phyloP scores from a whole-genome alignment of 768 basidiomycete species.

The Hygrophorus pudorinus region DNA sequence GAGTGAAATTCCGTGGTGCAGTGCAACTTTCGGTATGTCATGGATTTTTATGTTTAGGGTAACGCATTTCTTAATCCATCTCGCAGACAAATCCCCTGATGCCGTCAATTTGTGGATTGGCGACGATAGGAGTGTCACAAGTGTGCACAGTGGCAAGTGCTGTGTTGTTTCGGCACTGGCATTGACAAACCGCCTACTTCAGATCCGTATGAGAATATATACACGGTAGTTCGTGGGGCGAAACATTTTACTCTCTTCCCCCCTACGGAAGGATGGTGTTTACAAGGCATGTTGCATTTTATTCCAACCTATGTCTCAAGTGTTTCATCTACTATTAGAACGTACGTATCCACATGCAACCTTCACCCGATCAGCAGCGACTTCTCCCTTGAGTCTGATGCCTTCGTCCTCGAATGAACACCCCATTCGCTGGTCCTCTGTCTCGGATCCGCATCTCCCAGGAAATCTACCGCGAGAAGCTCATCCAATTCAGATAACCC shows the following conservation, averaged over 20 bases:
- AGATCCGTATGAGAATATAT: constrained; percentile 94
- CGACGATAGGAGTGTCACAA: constrained; percentile 63
- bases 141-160: constrained; percentile 70
- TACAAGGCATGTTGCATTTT: constrained; percentile 50
- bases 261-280: constrained; percentile 80
- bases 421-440: constrained; percentile 75
- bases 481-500: constrained; percentile 54
- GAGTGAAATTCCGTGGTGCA: constrained; percentile 61
- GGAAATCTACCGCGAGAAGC: constrained; percentile 39
- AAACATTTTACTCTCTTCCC: constrained; percentile 85
- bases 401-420: constrained; percentile 22
- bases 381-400: constrained; percentile 19
- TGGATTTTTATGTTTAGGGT: not conserved
- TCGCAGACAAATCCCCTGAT: constrained; percentile 56
- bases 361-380: constrained; percentile 39
- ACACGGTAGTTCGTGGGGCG: constrained; percentile 72
- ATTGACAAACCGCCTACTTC: not conserved
- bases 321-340: constrained; percentile 27
- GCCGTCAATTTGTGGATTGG: constrained; percentile 95
- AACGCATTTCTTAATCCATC: not conserved
- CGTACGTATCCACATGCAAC: constrained; percentile 55
- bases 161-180: not conserved
- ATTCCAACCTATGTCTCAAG: not conserved
- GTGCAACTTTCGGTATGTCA: constrained; percentile 62
- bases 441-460: constrained; percentile 45